Percentiles rank a stretch among this genome's conserved stretches.
phyloP scores from a whole-genome alignment of 345 rosid species.

The Populus simonii region DNA sequence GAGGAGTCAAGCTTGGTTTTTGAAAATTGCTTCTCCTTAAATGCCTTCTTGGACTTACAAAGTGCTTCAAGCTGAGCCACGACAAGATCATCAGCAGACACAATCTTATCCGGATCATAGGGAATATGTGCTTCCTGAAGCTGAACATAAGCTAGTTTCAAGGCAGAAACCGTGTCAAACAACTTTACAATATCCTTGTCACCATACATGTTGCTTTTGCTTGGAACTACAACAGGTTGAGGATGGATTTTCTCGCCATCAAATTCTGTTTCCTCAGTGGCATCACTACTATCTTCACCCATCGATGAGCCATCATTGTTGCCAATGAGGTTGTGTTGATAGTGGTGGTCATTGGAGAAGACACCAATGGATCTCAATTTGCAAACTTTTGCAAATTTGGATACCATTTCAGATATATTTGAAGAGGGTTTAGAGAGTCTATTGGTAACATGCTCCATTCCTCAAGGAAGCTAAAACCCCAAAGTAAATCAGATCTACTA shows the following conservation, averaged over 20 bases:
- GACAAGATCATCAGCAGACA: slow-evolving; percentile 49
- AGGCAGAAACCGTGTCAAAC: slow-evolving; percentile 43
- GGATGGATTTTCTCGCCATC: slow-evolving; percentile 31
- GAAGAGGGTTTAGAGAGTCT: slow-evolving; percentile 41
- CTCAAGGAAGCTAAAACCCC: slow-evolving; percentile 1
- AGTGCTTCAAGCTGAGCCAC: slow-evolving; percentile 48
- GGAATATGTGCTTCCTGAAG: slow-evolving; percentile 64
- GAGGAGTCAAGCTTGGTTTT: slow-evolving; percentile 29
- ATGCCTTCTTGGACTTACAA: slow-evolving; percentile 34
- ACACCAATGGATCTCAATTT: slow-evolving; percentile 61
- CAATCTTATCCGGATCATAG: slow-evolving; percentile 50
- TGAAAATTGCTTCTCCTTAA: slow-evolving; percentile 22
- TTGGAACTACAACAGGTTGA: slow-evolving; percentile 17
- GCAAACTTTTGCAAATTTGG: slow-evolving; percentile 58
- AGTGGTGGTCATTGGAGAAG: slow-evolving; percentile 26
- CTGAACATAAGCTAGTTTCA: slow-evolving; percentile 51
- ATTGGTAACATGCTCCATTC: slow-evolving; percentile 41
- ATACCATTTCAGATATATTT: slow-evolving; percentile 46
- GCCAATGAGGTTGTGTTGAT: not conserved
- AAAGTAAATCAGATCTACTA: slow-evolving; percentile 6
- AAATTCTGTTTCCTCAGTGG: slow-evolving; percentile 27
- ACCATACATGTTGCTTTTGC: slow-evolving; percentile 18
- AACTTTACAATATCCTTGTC: slow-evolving; percentile 36
- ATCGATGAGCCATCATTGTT: slow-evolving; percentile 9
- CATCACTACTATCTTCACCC: slow-evolving; percentile 31